phyloP scores from a whole-genome alignment of 2,329 filamentous ascomycete species.

The Ophiostoma quercus region DNA sequence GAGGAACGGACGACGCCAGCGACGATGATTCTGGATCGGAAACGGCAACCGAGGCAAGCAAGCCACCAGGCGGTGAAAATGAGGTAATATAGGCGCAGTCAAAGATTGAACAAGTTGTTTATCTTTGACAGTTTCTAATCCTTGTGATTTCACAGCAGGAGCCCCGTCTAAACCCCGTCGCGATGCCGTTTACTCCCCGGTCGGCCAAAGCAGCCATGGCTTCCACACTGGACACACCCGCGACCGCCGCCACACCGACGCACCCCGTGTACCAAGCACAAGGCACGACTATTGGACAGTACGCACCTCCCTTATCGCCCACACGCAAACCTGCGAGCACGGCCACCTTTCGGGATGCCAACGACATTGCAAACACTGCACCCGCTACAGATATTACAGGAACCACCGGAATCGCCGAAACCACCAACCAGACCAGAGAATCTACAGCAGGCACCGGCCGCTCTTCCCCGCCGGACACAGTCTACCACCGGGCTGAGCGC shows the following conservation, averaged over 20 bases:
- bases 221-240: neutral
- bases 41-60: constrained; percentile 29
- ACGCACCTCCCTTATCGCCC: neutral
- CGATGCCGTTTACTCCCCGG: constrained; percentile 51
- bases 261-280: neutral
- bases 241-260: neutral
- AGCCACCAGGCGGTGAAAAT: constrained; percentile 40
- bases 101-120: constrained; percentile 35
- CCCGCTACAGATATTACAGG: neutral
- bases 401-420: neutral
- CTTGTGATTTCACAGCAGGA: constrained; percentile 38
- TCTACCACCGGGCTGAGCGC: constrained; percentile 15
- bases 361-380: neutral
- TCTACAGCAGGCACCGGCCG: neutral
- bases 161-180: constrained; percentile 51
- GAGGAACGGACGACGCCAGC: constrained; percentile 27
- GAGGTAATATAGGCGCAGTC: constrained; percentile 44
- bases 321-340: neutral
- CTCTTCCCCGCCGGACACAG: neutral
- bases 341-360: neutral
- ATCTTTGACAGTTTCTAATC: constrained; percentile 43
- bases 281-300: neutral
- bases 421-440: neutral
- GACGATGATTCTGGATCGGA: constrained; percentile 24
- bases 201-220: neutral